Percentiles rank a stretch among this genome's conserved stretches.
Evolutionary conservation across 2,329 filamentous ascomycete species (phyloP).

Genomic region (Talaromyces marneffei): DNA sequence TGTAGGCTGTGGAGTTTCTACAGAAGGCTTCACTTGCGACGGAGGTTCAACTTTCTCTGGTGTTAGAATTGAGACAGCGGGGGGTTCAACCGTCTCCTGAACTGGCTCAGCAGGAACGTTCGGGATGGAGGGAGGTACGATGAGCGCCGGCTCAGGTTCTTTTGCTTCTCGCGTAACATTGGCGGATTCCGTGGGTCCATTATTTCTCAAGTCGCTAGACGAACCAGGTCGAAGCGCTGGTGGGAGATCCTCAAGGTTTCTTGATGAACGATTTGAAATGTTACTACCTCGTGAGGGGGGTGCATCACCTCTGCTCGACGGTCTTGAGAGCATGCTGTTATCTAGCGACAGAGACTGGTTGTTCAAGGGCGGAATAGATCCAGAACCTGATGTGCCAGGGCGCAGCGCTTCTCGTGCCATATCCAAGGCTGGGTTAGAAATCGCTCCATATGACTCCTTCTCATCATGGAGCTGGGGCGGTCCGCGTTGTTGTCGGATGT

Average conservation of each 20-base stretch:
- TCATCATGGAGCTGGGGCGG: slow-evolving; percentile 27
- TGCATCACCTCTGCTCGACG: slow-evolving; percentile 12
- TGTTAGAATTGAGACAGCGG: neutral
- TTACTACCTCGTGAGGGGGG: slow-evolving; percentile 30
- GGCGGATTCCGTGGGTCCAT: neutral
- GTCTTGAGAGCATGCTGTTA: slow-evolving; percentile 29
- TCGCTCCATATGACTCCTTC: slow-evolving; percentile 18
- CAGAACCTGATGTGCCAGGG: slow-evolving; percentile 27
- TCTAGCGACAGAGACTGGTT: slow-evolving; percentile 26
- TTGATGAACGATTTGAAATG: slow-evolving; percentile 16
- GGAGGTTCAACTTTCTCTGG: neutral
- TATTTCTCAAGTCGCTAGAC: slow-evolving; percentile 11
- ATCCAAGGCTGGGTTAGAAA: slow-evolving; percentile 17
- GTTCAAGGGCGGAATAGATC: slow-evolving; percentile 7
- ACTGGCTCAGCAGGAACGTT: neutral
- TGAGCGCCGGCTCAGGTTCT: slow-evolving; percentile 14
- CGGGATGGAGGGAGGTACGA: neutral
- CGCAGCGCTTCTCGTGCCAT: slow-evolving; percentile 24
- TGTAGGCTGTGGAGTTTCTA: neutral
- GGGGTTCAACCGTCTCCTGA: neutral
- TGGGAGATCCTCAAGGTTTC: slow-evolving; percentile 19
- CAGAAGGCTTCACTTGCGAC: slow-evolving; percentile 20
- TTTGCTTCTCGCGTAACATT: slow-evolving; percentile 14
- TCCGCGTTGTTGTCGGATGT: slow-evolving; percentile 20
- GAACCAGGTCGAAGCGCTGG: slow-evolving; percentile 21